A percentile compares a stretch with the other conserved stretches of the same genome.
These are phyloP conservation scores for Nakaseomyces sp. DNA, from an alignment of 1,139 yeast species.

Conservation along the genomic window DNA sequence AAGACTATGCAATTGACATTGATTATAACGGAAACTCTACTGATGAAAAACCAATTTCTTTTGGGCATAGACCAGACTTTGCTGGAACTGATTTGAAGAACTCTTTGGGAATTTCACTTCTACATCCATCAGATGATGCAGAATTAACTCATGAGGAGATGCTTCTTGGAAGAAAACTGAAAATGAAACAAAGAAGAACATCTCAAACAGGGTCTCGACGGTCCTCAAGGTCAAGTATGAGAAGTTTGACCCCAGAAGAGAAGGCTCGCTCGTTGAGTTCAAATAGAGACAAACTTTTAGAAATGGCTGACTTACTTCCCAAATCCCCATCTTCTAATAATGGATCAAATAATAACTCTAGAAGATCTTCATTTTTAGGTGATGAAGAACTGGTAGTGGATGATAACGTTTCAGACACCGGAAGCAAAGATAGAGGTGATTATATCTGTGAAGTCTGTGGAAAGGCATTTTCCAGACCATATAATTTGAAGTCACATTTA, in stretches of 20 bases:
- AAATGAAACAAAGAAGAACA: conserved; percentile 14
- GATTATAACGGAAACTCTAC: not conserved
- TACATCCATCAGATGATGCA: conserved; percentile 10
- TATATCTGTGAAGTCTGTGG: conserved; percentile 81
- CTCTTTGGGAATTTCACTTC: not conserved
- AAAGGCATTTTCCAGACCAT: conserved; percentile 82
- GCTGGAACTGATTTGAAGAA: not conserved
- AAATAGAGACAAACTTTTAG: conserved; percentile 51
- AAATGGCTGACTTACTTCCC: conserved; percentile 39
- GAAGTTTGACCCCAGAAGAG: conserved; percentile 26
- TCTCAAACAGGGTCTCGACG: conserved; percentile 13
- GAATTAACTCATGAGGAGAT: conserved; percentile 18
- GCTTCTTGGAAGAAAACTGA: conserved; percentile 21
- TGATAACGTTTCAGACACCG: conserved; percentile 1
- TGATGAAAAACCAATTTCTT: not conserved
- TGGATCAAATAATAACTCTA: conserved; percentile 9
- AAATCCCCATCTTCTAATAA: conserved; percentile 5
- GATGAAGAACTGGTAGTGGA: not conserved
- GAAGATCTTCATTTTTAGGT: conserved; percentile 1
- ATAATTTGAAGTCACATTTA: conserved; percentile 82
- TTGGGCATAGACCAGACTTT: not conserved
- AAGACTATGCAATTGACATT: conserved; percentile 3
- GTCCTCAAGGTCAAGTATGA: conserved; percentile 16
- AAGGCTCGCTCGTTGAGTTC: conserved; percentile 32
- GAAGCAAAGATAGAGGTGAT: conserved; percentile 57